Conservation (phyloP, 345 rosid species). For the Excoecaria cochinchinensis region DNA sequence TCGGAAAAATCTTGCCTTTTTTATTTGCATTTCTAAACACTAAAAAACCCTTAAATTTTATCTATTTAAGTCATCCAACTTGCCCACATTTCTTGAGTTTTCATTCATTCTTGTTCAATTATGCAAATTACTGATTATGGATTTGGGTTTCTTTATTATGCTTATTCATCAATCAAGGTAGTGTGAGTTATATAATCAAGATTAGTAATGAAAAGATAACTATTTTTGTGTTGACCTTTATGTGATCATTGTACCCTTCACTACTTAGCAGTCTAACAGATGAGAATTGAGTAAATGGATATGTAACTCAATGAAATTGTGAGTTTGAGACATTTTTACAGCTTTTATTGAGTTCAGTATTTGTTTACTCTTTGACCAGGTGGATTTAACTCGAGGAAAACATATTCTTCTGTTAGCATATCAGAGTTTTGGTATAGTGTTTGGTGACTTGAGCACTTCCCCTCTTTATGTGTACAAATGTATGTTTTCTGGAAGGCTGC, state of each 20-base stretch:
- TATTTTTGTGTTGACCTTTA: neutral
- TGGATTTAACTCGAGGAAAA: constrained; percentile 45
- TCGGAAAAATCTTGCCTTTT: neutral
- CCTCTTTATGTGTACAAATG: constrained; percentile 84
- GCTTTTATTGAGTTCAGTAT: neutral
- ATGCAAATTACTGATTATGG: neutral
- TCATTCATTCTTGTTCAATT: neutral
- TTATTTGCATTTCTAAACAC: neutral
- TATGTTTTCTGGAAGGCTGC: constrained; percentile 68
- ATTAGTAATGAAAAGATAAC: neutral
- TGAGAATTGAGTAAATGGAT: neutral
- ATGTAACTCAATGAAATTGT: neutral
- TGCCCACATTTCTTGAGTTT: neutral
- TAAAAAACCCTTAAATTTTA: neutral
- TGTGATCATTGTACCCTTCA: neutral
- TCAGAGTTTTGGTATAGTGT: constrained; percentile 83
- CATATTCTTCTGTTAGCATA: constrained; percentile 66
- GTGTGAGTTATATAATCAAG: neutral
- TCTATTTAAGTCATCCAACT: neutral
- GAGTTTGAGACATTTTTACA: neutral
- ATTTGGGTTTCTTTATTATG: neutral
- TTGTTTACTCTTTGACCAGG: constrained; percentile 48
- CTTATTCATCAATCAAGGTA: neutral
- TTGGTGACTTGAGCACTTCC: constrained; percentile 72
- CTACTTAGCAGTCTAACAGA: neutral